phyloP scores from a whole-genome alignment of 2,329 filamentous ascomycete genomes.

The Gremmenia infestans region DNA sequence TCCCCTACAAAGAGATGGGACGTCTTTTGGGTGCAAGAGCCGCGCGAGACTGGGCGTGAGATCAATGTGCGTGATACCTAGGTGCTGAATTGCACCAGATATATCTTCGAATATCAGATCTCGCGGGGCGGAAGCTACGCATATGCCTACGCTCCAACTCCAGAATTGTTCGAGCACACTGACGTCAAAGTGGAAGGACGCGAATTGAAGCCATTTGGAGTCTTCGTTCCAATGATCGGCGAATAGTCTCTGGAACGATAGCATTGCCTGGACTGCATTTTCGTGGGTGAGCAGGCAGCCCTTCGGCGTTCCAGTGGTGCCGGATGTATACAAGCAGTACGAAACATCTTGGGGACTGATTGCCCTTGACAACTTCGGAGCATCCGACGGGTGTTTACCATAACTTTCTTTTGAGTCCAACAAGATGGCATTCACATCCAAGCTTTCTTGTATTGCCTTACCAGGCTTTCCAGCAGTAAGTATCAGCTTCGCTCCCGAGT shows the following conservation, averaged over 20 bases:
- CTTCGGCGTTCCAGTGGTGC: constrained; percentile 35
- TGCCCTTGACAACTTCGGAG: constrained; percentile 16
- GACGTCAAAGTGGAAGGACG: constrained; percentile 91
- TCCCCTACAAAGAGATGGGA: constrained; percentile 72
- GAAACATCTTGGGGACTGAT: constrained; percentile 26
- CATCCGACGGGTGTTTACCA: constrained; percentile 17
- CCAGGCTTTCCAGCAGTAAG: constrained; percentile 50
- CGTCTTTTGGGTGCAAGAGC: constrained; percentile 71
- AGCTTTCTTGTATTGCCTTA: constrained; percentile 31
- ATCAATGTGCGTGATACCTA: constrained; percentile 85
- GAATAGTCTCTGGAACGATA: constrained; percentile 79
- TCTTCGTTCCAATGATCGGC: constrained; percentile 63
- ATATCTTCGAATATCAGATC: constrained; percentile 85
- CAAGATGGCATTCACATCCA: constrained; percentile 18
- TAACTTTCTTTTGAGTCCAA: constrained; percentile 25
- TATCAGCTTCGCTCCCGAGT: constrained; percentile 62
- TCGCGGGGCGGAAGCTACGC: constrained; percentile 73
- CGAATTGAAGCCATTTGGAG: constrained; percentile 88
- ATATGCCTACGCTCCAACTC: constrained; percentile 89
- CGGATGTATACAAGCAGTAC: constrained; percentile 35
- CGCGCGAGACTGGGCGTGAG: constrained; percentile 83
- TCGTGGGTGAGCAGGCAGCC: constrained; percentile 79
- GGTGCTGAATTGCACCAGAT: constrained; percentile 61
- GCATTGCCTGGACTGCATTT: constrained; percentile 84
- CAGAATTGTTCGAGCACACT: constrained; percentile 92